Conservation (phyloP, 2,329 filamentous ascomycete genomes). For the Aureobasidium zeae region DNA sequence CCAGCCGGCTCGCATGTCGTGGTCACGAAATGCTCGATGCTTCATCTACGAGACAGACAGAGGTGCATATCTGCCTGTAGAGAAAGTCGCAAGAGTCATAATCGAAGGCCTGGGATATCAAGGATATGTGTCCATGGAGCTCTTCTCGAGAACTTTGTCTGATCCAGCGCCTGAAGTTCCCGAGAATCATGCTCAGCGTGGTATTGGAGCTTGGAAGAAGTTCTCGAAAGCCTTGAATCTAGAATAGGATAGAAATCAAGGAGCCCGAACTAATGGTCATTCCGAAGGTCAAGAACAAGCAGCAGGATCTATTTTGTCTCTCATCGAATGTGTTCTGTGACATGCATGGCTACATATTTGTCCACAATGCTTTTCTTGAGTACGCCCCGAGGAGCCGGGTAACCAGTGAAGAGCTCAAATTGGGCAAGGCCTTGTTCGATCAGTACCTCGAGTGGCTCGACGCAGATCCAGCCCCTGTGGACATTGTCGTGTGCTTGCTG, state of each 20-base stretch:
- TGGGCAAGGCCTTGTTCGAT: conserved; percentile 74
- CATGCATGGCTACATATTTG: conserved; percentile 18
- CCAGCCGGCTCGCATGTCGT: conserved; percentile 60
- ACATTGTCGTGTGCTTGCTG: conserved; percentile 54
- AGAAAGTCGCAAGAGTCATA: conserved; percentile 51
- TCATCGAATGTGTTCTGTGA: conserved; percentile 11
- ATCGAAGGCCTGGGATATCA: conserved; percentile 55
- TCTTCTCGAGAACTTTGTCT: conserved; percentile 55
- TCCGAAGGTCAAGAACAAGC: no score
- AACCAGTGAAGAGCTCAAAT: conserved; percentile 70
- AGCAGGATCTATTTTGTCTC: no score
- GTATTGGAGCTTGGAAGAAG: conserved; percentile 43
- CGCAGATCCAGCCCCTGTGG: conserved; percentile 59
- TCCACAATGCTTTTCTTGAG: conserved; percentile 57
- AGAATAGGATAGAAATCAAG: not conserved
- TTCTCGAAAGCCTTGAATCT: not conserved
- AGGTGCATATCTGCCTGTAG: conserved; percentile 59
- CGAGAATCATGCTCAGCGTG: conserved; percentile 46
- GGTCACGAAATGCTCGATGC: conserved; percentile 61
- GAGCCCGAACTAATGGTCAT: no score
- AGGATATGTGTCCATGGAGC: conserved; percentile 63
- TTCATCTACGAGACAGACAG: conserved; percentile 53
- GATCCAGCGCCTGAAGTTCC: conserved; percentile 45
- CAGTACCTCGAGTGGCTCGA: conserved; percentile 66
- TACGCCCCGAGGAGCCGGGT: conserved; percentile 57